Evolutionary conservation across 2,329 filamentous ascomycete genomes (phyloP).

Genomic region (Thermomyces lanuginosus): DNA sequence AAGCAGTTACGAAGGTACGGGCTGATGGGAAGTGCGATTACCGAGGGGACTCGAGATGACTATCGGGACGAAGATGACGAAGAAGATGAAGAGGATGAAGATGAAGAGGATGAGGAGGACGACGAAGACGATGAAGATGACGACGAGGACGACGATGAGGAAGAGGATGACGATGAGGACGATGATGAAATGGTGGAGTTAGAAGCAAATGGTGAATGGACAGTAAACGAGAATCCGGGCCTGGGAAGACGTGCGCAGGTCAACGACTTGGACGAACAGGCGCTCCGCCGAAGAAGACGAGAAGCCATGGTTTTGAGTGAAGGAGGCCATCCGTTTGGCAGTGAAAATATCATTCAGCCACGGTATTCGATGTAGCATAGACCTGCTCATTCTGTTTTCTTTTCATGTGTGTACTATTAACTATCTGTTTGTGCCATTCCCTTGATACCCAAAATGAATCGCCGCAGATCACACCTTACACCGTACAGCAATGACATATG

Average conservation of each 20-base stretch:
- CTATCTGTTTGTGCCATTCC: conserved; percentile 8
- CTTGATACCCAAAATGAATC: conserved; percentile 17
- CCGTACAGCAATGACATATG: too few relatives aligned
- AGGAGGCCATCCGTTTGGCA: conserved; percentile 56
- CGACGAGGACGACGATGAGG: conserved; percentile 35
- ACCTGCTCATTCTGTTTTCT: neutral
- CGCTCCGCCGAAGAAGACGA: conserved; percentile 56
- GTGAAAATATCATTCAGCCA: conserved; percentile 63
- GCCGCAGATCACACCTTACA: too few relatives aligned
- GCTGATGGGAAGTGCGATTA: conserved; percentile 25
- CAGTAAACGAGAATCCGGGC: conserved; percentile 29
- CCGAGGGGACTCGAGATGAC: neutral
- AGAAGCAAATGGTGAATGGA: conserved; percentile 36
- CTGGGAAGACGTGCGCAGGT: too few relatives aligned
- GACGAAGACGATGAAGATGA: neutral
- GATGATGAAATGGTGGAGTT: conserved; percentile 37
- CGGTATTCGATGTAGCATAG: conserved; percentile 13
- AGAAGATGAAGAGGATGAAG: conserved; percentile 35
- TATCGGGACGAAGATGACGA: conserved; percentile 36
- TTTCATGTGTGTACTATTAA: conserved; percentile 2
- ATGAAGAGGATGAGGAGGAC: conserved; percentile 14
- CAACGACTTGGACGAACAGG: conserved; percentile 47
- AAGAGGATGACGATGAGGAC: conserved; percentile 36
- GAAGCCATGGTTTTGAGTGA: conserved; percentile 88
- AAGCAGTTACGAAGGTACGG: conserved; percentile 28